A percentile compares a stretch with the other conserved stretches of the same genome.
Conservation (phyloP, 768 basidiomycete species). For the Antrodiella citrinella region DNA sequence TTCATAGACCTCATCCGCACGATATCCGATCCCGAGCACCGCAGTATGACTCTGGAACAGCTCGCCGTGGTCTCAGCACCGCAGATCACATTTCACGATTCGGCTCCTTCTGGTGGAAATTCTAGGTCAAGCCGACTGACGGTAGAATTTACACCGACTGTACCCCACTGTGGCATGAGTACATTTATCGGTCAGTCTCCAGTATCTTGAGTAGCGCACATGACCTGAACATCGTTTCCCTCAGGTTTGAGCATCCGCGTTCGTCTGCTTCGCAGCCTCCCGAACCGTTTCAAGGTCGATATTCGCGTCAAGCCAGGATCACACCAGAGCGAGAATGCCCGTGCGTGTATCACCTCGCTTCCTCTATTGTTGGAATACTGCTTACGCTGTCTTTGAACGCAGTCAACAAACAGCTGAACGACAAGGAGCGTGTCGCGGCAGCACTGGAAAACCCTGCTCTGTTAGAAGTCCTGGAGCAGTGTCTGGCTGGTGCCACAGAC, state of each 20-base stretch:
- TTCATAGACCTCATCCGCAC: constrained; percentile 76
- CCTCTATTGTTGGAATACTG: neutral
- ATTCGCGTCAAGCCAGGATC: constrained; percentile 90
- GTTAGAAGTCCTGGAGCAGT: constrained; percentile 80
- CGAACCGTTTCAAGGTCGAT: constrained; percentile 90
- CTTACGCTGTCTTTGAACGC: neutral
- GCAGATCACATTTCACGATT: constrained; percentile 50
- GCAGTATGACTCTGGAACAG: constrained; percentile 83
- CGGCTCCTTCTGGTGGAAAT: constrained; percentile 22
- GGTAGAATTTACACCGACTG: constrained; percentile 95
- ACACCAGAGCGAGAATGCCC: constrained; percentile 89
- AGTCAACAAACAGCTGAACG: constrained; percentile 99
- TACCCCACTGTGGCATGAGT: constrained; percentile 96
- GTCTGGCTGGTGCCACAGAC: constrained; percentile 30
- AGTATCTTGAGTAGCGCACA: no score
- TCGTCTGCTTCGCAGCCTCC: constrained; percentile 80
- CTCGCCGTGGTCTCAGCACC: constrained; percentile 90
- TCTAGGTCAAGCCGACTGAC: constrained; percentile 30
- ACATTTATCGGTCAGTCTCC: constrained; percentile 90
- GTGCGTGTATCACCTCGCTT: constrained; percentile 32
- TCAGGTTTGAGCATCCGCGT: constrained; percentile 94
- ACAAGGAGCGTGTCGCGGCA: constrained; percentile 97
- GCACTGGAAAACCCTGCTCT: constrained; percentile 89
- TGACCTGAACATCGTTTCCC: neutral
- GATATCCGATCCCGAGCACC: constrained; percentile 94